A percentile compares a stretch with the other conserved stretches of the same genome.
These are phyloP conservation scores for Lactarius tabidus DNA, from an alignment of 768 basidiomycete species.

Conservation along the genomic window DNA sequence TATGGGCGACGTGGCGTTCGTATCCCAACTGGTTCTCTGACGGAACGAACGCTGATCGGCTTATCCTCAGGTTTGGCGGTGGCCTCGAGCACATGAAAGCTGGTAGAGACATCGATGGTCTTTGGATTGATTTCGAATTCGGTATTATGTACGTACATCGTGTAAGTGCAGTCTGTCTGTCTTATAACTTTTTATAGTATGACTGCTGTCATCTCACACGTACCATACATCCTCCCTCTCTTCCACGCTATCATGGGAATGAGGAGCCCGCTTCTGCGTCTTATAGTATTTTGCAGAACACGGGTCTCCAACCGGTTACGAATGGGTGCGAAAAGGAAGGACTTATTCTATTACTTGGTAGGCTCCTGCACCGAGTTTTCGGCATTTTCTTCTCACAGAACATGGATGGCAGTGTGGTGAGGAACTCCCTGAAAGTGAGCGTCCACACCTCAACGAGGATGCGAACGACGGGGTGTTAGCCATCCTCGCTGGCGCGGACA, in stretches of 20 bases:
- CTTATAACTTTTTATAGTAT: background rate
- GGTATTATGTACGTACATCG: background rate
- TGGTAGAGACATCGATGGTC: background rate
- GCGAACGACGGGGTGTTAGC: background rate
- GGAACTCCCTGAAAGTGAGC: background rate
- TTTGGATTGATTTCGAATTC: background rate
- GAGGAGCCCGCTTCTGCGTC: background rate
- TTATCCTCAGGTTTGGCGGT: background rate
- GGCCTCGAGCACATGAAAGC: background rate
- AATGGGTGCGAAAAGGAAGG: conserved; percentile 26
- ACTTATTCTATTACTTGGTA: conserved; percentile 40
- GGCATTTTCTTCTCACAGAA: background rate
- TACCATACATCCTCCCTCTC: background rate
- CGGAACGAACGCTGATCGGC: background rate
- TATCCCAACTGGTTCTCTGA: background rate
- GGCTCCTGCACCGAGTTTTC: background rate
- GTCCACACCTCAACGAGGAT: background rate
- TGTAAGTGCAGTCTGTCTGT: background rate
- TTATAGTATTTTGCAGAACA: background rate
- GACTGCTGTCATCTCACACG: background rate
- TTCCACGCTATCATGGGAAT: background rate
- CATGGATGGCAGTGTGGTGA: conserved; percentile 2
- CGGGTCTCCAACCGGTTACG: background rate
- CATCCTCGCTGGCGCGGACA: background rate
- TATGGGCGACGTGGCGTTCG: conserved; percentile 41